Conservation (phyloP, 805 yeast species). For the Tetrapisispora arboricola region DNA sequence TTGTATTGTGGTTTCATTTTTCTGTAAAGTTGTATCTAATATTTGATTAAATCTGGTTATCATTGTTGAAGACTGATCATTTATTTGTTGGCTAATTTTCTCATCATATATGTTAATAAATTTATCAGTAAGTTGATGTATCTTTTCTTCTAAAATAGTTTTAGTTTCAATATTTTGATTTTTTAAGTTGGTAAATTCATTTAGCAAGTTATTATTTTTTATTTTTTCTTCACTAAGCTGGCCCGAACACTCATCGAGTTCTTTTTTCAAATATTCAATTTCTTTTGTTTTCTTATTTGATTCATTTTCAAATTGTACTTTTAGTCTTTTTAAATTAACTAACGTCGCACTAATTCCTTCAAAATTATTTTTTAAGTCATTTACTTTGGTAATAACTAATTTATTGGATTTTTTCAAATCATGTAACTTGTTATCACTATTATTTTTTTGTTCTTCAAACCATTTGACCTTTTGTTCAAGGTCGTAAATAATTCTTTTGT, state of each 20-base stretch:
- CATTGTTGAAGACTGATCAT: too few species aligned
- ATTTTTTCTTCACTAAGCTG: constrained; percentile 39
- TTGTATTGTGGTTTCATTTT: too few species aligned
- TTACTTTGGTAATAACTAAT: constrained; percentile 11
- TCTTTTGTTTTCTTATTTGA: constrained; percentile 24
- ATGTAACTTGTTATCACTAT: constrained; percentile 14
- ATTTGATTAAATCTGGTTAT: not conserved
- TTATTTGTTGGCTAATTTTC: too few species aligned
- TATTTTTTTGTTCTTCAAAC: constrained; percentile 17
- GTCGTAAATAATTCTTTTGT: constrained; percentile 14
- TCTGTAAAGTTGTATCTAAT: not conserved
- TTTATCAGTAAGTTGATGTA: constrained; percentile 5
- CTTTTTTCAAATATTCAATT: constrained; percentile 28
- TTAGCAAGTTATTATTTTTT: constrained; percentile 21
- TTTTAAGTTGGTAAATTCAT: constrained; percentile 12
- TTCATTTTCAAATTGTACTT: constrained; percentile 14
- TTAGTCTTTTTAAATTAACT: constrained; percentile 15
- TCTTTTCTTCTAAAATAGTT: constrained; percentile 1
- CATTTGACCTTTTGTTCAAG: constrained; percentile 18
- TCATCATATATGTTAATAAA: too few species aligned
- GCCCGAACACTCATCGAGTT: constrained; percentile 36
- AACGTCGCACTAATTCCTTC: not conserved
- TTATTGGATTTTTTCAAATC: constrained; percentile 20
- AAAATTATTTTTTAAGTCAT: constrained; percentile 16
- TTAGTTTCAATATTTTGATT: constrained; percentile 3